A percentile compares a stretch with the other conserved stretches of the same genome.
phyloP scores from a whole-genome alignment of 2,329 filamentous ascomycete genomes.

The Pseudogymnoascus sp. region DNA sequence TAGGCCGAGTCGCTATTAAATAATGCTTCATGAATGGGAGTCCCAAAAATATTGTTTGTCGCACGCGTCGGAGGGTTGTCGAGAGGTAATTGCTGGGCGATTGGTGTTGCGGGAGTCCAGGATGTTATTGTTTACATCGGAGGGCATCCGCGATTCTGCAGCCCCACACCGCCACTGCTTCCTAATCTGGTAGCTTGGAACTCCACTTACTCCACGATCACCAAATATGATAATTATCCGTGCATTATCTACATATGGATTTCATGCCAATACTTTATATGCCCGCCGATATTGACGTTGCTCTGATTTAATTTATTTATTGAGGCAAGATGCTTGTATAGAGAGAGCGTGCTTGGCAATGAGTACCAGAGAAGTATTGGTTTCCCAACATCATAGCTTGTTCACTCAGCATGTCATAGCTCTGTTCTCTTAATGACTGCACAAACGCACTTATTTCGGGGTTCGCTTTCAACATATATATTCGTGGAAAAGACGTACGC shows the following conservation, averaged over 20 bases:
- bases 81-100: not conserved
- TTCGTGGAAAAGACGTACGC: not conserved
- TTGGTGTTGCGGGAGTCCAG: conserved; percentile 1
- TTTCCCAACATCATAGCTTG: no score
- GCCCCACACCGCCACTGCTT: not conserved
- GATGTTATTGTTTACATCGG: conserved; percentile 9
- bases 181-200: conserved; percentile 7
- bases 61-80: not conserved
- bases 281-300: not conserved
- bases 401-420: no score
- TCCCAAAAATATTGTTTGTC: not conserved
- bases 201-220: not conserved
- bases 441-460: no score
- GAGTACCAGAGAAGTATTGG: no score
- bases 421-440: no score
- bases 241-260: not conserved
- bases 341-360: no score
- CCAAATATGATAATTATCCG: not conserved
- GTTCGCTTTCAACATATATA: no score
- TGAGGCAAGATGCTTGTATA: not conserved
- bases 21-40: not conserved
- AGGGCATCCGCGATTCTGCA: conserved; percentile 3
- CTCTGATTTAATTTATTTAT: not conserved
- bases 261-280: not conserved
- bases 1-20: not conserved